These are phyloP conservation scores for Annulohypoxylon bovei DNA, from an alignment of 495 filamentous ascomycete species.

Conservation along the genomic window DNA sequence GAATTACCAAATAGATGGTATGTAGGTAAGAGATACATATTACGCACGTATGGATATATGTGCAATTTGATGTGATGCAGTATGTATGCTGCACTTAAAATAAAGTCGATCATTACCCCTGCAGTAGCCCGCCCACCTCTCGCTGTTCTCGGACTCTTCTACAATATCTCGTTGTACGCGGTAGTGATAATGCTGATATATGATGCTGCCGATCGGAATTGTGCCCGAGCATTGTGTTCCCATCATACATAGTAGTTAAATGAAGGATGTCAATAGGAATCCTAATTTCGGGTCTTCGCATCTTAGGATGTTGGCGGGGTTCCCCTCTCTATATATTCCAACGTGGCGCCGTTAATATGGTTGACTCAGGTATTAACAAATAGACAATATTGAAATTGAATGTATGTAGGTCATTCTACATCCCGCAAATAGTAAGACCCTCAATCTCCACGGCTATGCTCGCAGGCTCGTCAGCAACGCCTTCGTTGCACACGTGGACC, in stretches of 20 bases:
- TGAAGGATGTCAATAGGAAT: neutral
- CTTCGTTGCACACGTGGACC: slow-evolving; percentile 18
- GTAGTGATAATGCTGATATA: neutral
- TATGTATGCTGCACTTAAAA: slow-evolving; percentile 17
- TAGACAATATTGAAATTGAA: too few species aligned
- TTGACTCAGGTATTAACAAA: too few species aligned
- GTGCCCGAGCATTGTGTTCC: slow-evolving; percentile 1
- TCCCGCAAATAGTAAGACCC: neutral
- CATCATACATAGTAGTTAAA: slow-evolving; percentile 1
- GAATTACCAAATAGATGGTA: neutral
- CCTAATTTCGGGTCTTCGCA: slow-evolving; percentile 3
- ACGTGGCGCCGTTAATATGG: too few species aligned
- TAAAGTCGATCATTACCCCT: slow-evolving; percentile 16
- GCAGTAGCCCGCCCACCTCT: slow-evolving; percentile 15
- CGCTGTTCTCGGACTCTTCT: neutral
- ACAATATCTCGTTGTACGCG: neutral
- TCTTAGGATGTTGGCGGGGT: neutral
- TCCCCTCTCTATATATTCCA: neutral
- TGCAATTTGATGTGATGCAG: neutral
- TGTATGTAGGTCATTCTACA: slow-evolving; percentile 3
- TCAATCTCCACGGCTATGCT: slow-evolving; percentile 15
- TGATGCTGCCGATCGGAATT: slow-evolving; percentile 20
- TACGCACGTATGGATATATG: neutral
- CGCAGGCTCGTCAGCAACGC: slow-evolving; percentile 5
- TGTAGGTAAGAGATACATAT: neutral